Base-by-base conservation (phyloP, 2,329 filamentous ascomycete genomes). In the Fusarium ambrosium region DNA sequence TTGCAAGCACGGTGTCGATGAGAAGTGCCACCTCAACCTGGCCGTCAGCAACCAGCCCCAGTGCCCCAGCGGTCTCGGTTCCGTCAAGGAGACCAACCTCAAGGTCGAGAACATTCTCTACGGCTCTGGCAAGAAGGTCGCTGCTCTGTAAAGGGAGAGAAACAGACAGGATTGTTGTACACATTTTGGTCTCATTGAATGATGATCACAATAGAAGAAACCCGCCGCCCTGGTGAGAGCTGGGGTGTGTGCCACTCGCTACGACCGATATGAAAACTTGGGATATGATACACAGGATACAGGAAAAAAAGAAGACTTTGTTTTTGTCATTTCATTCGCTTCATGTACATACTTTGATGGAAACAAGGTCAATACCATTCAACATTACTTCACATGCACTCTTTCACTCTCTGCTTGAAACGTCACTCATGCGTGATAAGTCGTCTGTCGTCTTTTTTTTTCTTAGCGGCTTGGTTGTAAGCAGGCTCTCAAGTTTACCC, bases 71-170 rank as follows among this genome's bases (percentile, higher is more conserved):
- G 78, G 77, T 24, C 83, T 89, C 27, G 88, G 87, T 48, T 63
- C 62, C 43, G 48, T 53, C 60, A 68, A 71, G 64, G 8, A 70
- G 4, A 69, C 72, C 2, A 79, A 77, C 16, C 71, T 80, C 3
- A 84, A 85, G 10, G 88, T 90, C 32, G 85, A 85, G 79, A 88
- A 90, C 80, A 85, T 90, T 69, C 78, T 82, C 75, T 90, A 90
- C 74, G 84, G 84, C 36, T 86, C 87, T 18, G 89, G 89, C 56
- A 79, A 85, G 62, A 80, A 72, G 61, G 76, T 77, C 13, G 29
- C 61, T 43, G 80, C 80, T 62, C 71, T 62, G 60, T 72, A 75
- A 70, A 45, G 41, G 22, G 34, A 16, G 6, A n/a, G 22, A 34
- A 65, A 53, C 48, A 53, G 66, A 53, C 48, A 53, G 27, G 62